Percentiles rank a stretch among this genome's conserved stretches.
Evolutionary conservation across 179 eudicot genomes (phyloP).

Genomic region (Actinidia arguta): DNA sequence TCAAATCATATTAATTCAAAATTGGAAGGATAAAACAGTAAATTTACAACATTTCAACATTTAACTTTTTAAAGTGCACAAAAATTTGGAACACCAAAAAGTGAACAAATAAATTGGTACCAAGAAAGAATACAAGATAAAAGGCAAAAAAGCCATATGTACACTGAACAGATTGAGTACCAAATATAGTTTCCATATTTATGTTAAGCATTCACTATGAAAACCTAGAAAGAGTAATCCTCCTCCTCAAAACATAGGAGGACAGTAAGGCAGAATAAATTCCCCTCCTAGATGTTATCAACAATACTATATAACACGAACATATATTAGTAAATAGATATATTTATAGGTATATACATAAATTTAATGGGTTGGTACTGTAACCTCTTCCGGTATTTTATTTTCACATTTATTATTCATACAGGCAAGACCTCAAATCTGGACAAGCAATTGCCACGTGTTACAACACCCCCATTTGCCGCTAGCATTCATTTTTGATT

Average conservation of each 20-base stretch:
- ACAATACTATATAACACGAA: not conserved
- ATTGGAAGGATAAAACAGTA: no score
- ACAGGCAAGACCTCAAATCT: not conserved
- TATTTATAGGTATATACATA: not conserved
- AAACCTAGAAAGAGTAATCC: not conserved
- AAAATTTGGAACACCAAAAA: not conserved
- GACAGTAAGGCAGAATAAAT: not conserved
- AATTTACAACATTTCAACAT: no score
- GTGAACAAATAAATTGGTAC: not conserved
- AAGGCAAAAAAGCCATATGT: no score
- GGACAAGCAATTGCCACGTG: not conserved
- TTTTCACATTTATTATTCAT: not conserved
- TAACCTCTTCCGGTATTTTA: no score
- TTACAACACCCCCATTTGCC: no score
- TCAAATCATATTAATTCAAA: no score
- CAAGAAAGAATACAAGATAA: no score
- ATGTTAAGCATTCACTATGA: not conserved
- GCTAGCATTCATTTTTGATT: no score
- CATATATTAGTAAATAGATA: no score
- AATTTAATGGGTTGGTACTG: constrained; percentile 3
- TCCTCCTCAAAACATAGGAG: not conserved
- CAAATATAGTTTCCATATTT: not conserved
- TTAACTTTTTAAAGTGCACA: no score
- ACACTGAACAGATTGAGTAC: no score
- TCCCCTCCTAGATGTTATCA: not conserved